These are phyloP conservation scores for Phlebiopsis flavidoalba DNA, from an alignment of 768 basidiomycete genomes.

Conservation along the genomic window DNA sequence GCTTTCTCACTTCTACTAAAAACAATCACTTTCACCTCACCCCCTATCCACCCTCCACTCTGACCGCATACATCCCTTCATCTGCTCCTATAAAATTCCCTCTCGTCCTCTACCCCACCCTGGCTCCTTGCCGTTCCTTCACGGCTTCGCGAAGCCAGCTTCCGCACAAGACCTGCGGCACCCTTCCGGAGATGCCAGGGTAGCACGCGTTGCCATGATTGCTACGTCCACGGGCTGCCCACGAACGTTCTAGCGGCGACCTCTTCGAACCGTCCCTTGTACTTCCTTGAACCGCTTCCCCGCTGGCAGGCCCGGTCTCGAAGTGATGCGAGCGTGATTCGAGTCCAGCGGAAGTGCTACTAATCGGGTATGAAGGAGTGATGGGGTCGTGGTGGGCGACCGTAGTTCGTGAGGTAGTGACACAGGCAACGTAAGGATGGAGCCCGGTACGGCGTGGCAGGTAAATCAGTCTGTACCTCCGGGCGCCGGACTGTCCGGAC, in stretches of 20 bases:
- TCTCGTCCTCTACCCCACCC: too few relatives aligned
- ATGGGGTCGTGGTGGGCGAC: too few relatives aligned
- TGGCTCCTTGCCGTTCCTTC: slow-evolving; percentile 54
- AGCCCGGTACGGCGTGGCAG: slow-evolving; percentile 58
- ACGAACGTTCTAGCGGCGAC: slow-evolving; percentile 66
- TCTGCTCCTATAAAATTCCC: too few relatives aligned
- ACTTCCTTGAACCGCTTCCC: too few relatives aligned
- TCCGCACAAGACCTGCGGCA: slow-evolving; percentile 77
- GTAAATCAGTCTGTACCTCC: slow-evolving; percentile 56
- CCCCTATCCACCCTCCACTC: too few relatives aligned
- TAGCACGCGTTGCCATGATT: slow-evolving; percentile 98
- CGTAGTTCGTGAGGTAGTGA: too few relatives aligned
- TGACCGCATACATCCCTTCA: too few relatives aligned
- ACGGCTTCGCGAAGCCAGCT: slow-evolving; percentile 81
- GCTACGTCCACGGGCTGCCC: slow-evolving; percentile 90
- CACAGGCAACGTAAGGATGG: too few relatives aligned
- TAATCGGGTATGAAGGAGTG: slow-evolving; percentile 14
- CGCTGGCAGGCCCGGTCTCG: too few relatives aligned
- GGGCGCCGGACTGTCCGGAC: slow-evolving; percentile 13
- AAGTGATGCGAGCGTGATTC: too few relatives aligned
- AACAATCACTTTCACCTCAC: too few relatives aligned
- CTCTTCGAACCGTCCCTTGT: slow-evolving; percentile 50
- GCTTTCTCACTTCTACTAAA: too few relatives aligned
- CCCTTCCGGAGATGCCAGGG: slow-evolving; percentile 84
- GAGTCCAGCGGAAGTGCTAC: slow-evolving; percentile 55